A percentile compares a stretch with the other conserved stretches of the same genome.
These are phyloP conservation scores for Wickerhamomyces subpelliculosus DNA, from an alignment of 805 yeast species.

Conservation along the genomic window DNA sequence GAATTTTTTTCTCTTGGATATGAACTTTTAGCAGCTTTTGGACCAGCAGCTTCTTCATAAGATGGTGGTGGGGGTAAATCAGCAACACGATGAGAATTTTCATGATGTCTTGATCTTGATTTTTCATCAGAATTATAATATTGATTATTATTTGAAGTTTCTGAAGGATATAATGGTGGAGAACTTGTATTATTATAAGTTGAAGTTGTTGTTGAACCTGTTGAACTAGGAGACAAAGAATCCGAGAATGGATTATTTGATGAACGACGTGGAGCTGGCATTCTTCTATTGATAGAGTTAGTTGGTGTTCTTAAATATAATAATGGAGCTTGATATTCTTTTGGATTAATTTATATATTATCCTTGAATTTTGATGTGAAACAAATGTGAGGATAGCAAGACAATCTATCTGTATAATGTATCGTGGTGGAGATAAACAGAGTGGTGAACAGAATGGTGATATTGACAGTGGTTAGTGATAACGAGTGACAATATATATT, in stretches of 20 bases:
- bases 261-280: conserved; percentile 16
- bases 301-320: neutral
- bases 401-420: no score
- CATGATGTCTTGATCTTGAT: conserved; percentile 6
- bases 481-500: no score
- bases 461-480: no score
- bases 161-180: conserved; percentile 28
- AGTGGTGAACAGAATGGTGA: no score
- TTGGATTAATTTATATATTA: no score
- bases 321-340: neutral
- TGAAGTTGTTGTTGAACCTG: conserved; percentile 30
- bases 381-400: no score
- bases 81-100: conserved; percentile 13
- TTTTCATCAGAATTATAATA: conserved; percentile 22
- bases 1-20: conserved; percentile 54
- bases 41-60: conserved; percentile 64
- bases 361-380: no score
- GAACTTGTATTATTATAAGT: conserved; percentile 17
- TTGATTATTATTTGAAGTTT: conserved; percentile 24
- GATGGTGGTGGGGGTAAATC: conserved; percentile 63
- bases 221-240: conserved; percentile 34
- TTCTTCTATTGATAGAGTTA: conserved; percentile 4
- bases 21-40: conserved; percentile 31
- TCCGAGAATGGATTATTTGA: conserved; percentile 50
- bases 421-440: no score